Evolutionary conservation across 495 filamentous ascomycete species (phyloP), one percentile per base, ranked within the genome.

Genomic region (Cercophora scortea): DNA sequence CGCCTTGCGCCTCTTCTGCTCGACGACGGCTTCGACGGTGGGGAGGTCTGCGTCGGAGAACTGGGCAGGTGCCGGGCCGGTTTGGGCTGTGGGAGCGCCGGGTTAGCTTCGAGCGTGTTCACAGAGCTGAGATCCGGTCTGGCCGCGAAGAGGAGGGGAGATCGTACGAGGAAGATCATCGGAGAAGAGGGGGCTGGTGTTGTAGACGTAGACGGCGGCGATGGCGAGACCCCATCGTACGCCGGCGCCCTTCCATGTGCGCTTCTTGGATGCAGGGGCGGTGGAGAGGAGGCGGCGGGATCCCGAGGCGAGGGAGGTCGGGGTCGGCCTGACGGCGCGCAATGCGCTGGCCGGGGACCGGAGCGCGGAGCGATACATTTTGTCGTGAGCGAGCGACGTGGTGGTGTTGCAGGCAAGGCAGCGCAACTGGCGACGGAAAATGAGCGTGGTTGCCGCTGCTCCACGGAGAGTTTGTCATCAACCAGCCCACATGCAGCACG

Each of bases 171-270:
- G 71, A 34, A 85, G 81, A 69, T 91, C 82, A 63, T 96, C 85
- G 11, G 90, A 86, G 68, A 98, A 97, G 38, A 87, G 74, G 55
- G 79, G 79, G 65, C 83, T 90, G 40, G 90, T 96, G 70, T 90
- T 91, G 68, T 96, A 98, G 64, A 84, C 95, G 74, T 96, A 98
- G 34, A 95, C 65, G n/a, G 81, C 80, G 18, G 74, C 90, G 46
- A 67, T 72, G n/a, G 89, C 90, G 43, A 93, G 59, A 49, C 83
- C 89, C 78, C 88, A 84, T 68, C 91, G 78, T 51, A 75, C 59
- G 8, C 72, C 75, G n/a, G 80, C 77, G 59, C 80, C 87, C 78
- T 88, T 96, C 90, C 87, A 95, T 61, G 82, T 85, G 63, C 89
- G 78, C 69, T 83, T 87, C 59, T 82, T 75, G 49, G 71, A 61